Evolutionary conservation across 805 yeast species (phyloP).

Genomic region (Saturnispora besseyi): DNA sequence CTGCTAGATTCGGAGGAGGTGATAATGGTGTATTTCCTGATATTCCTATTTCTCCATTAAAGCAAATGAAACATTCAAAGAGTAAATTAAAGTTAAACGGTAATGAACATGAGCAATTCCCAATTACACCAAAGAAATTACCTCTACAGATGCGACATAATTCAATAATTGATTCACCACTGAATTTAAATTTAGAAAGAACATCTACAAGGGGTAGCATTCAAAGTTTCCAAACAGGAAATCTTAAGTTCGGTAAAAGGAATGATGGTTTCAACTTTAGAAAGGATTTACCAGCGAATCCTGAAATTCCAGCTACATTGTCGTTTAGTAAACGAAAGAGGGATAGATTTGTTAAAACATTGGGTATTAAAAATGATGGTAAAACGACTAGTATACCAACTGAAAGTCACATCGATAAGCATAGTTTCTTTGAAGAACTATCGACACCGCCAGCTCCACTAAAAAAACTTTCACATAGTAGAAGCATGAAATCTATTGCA

Average conservation of each 20-base stretch:
- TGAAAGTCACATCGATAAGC: too few relatives aligned
- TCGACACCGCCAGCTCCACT: not conserved
- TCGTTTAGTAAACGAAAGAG: not conserved
- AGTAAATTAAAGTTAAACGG: not conserved
- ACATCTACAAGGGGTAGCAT: not conserved
- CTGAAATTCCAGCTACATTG: not conserved
- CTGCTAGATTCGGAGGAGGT: slow-evolving; percentile 7
- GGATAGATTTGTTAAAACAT: not conserved
- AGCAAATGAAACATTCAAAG: slow-evolving; percentile 3
- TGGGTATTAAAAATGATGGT: not conserved
- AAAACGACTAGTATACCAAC: too few relatives aligned
- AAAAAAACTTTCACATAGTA: not conserved
- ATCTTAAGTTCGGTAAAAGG: too few relatives aligned
- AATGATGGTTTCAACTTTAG: too few relatives aligned
- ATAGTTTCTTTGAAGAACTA: not conserved
- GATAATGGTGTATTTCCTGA: not conserved
- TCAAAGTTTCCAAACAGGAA: not conserved
- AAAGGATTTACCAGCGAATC: not conserved
- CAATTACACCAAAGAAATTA: not conserved
- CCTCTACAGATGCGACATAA: not conserved
- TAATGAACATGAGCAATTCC: not conserved
- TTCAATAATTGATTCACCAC: not conserved
- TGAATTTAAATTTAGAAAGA: not conserved
- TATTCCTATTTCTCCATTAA: slow-evolving; percentile 8
- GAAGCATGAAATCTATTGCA: not conserved